Conservation (phyloP, 208 protist genomes). For the Novymonas esmeraldas region DNA sequence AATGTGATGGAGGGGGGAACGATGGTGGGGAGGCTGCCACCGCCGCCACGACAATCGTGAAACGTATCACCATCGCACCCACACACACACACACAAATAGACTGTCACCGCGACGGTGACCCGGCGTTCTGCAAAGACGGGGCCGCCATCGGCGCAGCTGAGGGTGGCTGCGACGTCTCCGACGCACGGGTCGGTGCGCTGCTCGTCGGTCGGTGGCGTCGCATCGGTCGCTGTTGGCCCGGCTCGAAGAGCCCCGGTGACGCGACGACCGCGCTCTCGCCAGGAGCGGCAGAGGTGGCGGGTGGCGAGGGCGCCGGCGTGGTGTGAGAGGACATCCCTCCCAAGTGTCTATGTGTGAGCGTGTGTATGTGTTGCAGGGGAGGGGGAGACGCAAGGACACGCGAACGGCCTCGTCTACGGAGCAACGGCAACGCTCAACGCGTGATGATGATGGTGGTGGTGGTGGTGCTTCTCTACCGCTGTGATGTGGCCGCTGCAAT, state of each 20-base stretch:
- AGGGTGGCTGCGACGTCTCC: neutral
- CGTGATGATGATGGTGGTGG: neutral
- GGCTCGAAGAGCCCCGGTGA: constrained; percentile 37
- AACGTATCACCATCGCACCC: neutral
- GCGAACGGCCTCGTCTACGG: too few relatives aligned
- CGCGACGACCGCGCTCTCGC: neutral
- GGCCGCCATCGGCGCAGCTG: constrained; percentile 9
- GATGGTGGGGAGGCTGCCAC: too few relatives aligned
- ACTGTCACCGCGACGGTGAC: neutral
- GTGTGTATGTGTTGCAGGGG: too few relatives aligned
- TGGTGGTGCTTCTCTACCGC: too few relatives aligned
- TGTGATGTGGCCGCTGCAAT: too few relatives aligned
- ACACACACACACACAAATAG: neutral
- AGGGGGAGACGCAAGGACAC: too few relatives aligned
- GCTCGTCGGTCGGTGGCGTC: constrained; percentile 26
- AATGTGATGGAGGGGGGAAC: too few relatives aligned
- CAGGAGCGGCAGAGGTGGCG: neutral
- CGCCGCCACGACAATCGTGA: too few relatives aligned
- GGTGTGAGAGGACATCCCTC: neutral
- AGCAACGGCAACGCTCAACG: neutral
- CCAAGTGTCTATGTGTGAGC: too few relatives aligned
- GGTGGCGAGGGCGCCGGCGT: neutral
- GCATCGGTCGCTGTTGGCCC: constrained; percentile 32
- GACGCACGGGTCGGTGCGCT: constrained; percentile 14
- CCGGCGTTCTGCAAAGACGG: constrained; percentile 34